Percentiles rank a stretch among this genome's conserved stretches.
phyloP scores from a whole-genome alignment of 306 rosid species.

The Cicer bijugum region DNA sequence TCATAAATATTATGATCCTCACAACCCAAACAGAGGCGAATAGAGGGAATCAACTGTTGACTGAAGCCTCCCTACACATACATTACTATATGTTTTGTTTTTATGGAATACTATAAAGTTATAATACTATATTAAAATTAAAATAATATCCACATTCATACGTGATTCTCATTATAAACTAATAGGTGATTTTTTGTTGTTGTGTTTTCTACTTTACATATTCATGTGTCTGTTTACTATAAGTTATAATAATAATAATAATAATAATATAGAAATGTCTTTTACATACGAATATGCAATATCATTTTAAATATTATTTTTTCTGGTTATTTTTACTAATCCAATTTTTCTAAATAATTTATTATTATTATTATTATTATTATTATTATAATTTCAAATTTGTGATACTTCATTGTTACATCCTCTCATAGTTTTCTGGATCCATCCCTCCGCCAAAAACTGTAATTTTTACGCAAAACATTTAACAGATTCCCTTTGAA shows the following conservation, averaged over 20 bases:
- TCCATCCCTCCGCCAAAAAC: constrained; percentile 9
- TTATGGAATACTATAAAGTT: not conserved
- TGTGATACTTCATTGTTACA: no score
- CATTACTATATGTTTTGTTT: not conserved
- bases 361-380: no score
- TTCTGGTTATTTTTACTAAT: not conserved
- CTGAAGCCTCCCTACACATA: not conserved
- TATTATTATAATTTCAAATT: no score
- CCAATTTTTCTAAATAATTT: not conserved
- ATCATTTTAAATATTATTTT: not conserved
- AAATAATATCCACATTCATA: constrained; percentile 1
- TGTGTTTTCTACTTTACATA: not conserved
- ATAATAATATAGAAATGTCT: not conserved
- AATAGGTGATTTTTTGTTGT: not conserved
- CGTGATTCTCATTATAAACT: not conserved
- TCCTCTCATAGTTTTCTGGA: no score
- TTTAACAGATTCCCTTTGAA: not conserved
- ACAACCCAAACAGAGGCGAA: constrained; percentile 22
- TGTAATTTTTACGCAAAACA: constrained; percentile 32
- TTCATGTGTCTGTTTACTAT: not conserved
- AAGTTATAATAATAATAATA: not conserved
- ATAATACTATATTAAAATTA: not conserved
- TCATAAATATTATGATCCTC: constrained; percentile 35
- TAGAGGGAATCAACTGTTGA: not conserved
- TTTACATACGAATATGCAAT: not conserved